Evolutionary conservation across 768 basidiomycete species (phyloP), one percentile per base, ranked within the genome.

Genomic region (Ephemerocybe angulata): DNA sequence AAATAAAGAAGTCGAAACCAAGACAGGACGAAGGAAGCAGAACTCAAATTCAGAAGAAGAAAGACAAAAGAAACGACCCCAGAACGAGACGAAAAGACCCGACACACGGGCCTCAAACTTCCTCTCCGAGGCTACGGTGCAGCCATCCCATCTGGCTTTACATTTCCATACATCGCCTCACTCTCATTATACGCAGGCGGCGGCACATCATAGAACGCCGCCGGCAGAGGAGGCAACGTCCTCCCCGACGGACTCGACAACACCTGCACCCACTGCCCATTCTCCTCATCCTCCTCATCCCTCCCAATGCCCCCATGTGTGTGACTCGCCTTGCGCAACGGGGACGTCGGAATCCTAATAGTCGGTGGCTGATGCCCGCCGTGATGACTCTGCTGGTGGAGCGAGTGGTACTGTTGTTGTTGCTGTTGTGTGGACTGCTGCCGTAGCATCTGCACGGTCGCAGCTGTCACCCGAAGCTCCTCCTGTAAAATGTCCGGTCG

Each of bases 121-220:
- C n/a, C n/a, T n/a, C n/a, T n/a, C n/a, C n/a, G n/a, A n/a, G n/a
- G n/a, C 33, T 35, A 8, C 33, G 17, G 8, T 35, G 33, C 40
- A 42, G 13, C 40, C 40, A 7, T 19, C 13, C 19, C 19, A 42
- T 42, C 40, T 7, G 7, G 13, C 11, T 22, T n/a, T n/a, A n/a
- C n/a, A n/a, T n/a, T n/a, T n/a, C n/a, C 40, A 42, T 42, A 42
- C 40, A 21, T 7, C 27, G 46, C 21, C 27, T 24, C 27, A 4
- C 21, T 17, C 46, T 48, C 46, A 13, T 13, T 78, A 64, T 87
- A 86, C 24, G 85, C 78, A 1, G 85, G 85, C 2, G 85, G 85
- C 0, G 84, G 84, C 49, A 76, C 66, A 52, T 85, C 84, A 65
- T 59, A 70, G 28, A 65, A 67, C 7, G 64, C 64, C 10, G 55